Conservation (phyloP, 176 grass and related monocot species). For the barley (Hordeum vulgare) region MorexV3_pseudomolecules_assembly NC_058521.1:564862748-564863247, state of each 20-base stretch:
- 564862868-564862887: background rate
- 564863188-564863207: background rate
- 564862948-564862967: background rate
- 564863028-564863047: too few relatives aligned
- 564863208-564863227: background rate
- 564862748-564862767: constrained; percentile 41
- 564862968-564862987: background rate
- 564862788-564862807: constrained; percentile 23
- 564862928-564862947: background rate
- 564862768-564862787: constrained; percentile 8
- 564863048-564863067: too few relatives aligned
- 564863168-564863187: background rate
- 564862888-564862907: background rate
- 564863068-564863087: background rate
- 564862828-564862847: background rate
- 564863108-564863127: background rate
- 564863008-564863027: background rate
- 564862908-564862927: constrained; percentile 5
- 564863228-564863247: background rate
- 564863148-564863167: background rate
- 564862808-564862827: background rate
- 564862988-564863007: background rate
- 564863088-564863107: too few relatives aligned
- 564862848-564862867: background rate
- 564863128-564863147: background rate